These are phyloP conservation scores for Elaeis oleifera DNA, from an alignment of 202 grass and related monocot species.

Conservation along the genomic window DNA sequence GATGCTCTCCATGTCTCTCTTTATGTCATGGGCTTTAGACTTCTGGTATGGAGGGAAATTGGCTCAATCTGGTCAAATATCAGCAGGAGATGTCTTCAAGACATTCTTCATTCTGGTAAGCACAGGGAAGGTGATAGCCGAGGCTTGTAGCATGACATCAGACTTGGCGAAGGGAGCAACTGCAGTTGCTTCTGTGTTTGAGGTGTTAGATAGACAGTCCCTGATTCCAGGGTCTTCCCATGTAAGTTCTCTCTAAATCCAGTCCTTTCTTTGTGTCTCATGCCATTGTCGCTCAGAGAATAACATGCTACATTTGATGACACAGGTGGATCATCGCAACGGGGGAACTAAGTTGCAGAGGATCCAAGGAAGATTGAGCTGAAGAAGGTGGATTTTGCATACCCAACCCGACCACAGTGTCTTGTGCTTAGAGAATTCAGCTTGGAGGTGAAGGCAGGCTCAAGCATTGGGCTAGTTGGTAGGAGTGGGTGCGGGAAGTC, in stretches of 20 bases:
- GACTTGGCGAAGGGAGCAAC: slow-evolving; percentile 92
- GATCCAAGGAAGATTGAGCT: slow-evolving; percentile 91
- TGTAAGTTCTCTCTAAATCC: slow-evolving; percentile 23
- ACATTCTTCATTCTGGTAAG: slow-evolving; percentile 98
- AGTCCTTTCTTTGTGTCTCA: too few species aligned
- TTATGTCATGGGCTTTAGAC: slow-evolving; percentile 91
- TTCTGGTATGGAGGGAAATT: slow-evolving; percentile 98
- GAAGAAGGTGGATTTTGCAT: slow-evolving; percentile 87
- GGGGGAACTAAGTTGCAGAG: slow-evolving; percentile 20
- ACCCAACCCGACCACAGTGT: slow-evolving; percentile 77
- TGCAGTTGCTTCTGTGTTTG: slow-evolving; percentile 88
- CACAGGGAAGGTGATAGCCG: slow-evolving; percentile 94
- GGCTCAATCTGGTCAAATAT: slow-evolving; percentile 76
- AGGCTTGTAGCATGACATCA: slow-evolving; percentile 98
- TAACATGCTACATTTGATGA: not conserved
- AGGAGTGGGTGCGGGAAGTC: slow-evolving; percentile 96
- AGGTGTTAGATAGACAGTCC: slow-evolving; percentile 86
- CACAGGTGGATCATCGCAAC: slow-evolving; percentile 51
- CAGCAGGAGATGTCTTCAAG: slow-evolving; percentile 90
- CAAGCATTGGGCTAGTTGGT: slow-evolving; percentile 80
- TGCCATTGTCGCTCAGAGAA: too few species aligned
- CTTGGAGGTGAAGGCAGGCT: slow-evolving; percentile 88
- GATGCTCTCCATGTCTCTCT: slow-evolving; percentile 80
- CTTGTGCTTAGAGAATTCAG: slow-evolving; percentile 84
- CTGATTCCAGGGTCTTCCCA: slow-evolving; percentile 53